Evolutionary conservation across 768 basidiomycete genomes (phyloP), one percentile per base, ranked within the genome.

Genomic region (Russula griseocarnosa): DNA sequence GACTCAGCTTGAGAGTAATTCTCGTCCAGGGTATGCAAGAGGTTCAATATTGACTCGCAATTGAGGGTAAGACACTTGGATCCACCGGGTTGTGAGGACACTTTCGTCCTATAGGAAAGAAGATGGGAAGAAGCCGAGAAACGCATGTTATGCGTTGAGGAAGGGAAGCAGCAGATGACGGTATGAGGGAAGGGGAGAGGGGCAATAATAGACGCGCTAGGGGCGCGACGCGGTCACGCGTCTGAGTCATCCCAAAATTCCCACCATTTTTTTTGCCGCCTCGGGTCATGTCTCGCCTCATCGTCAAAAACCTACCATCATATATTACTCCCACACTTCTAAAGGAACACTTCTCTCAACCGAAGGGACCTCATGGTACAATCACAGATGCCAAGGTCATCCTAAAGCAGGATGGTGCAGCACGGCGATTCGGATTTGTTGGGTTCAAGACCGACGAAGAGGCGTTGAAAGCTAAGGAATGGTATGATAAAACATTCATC

Each of bases 341-440:
- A 18, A 79, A 82, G 54, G 81, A 82, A 58, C 86, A 92, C 73
- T 90, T 93, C 36, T 64, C 62, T 68, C 79, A 84, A 61, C 81
- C 83, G 63, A 79, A 78, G 38, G 80, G 82, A 22, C 88, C 87
- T 1, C 76, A 77, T 0, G 89, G 86, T 4, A 83, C 81, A 1
- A 80, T 97, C 52, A 99, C 97, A 5, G 97, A 98, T 76, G 79
- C 87, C 55, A 91, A 91, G 73, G 81, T 98, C 56, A 84, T 92
- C 4, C 79, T 79, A 30, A 90, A 91, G 73, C 76, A 75, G 0
- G 86, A 92, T 71, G 94, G 93, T 1, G 87, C 86, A 0, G 87
- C 89, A 0, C 80, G 97, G 9, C 81, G 91, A 38, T 95, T 99
- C 73, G 97, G 90, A 0, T 99, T 98, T 71, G 80, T 96, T 10